Conservation (phyloP, 768 basidiomycete species). For the Suillus americanus region DNA sequence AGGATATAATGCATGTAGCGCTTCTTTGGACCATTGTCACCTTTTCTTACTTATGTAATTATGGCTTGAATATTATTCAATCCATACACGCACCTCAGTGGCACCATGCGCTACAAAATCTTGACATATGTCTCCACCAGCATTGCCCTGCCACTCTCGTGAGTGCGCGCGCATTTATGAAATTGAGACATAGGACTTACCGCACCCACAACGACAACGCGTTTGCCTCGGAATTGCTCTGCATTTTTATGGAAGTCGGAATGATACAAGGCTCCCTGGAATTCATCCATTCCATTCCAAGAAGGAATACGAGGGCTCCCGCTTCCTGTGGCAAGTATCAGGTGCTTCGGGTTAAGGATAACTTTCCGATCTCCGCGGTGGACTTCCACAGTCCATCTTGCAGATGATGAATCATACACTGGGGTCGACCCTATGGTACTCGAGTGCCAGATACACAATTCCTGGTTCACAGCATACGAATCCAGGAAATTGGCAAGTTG, state of each 20-base stretch:
- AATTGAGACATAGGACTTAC: background rate
- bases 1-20: background rate
- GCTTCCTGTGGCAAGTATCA: background rate
- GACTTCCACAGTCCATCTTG: background rate
- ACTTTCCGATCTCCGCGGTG: background rate
- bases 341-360: background rate
- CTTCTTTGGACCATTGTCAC: background rate
- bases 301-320: background rate
- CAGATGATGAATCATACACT: conserved; percentile 5
- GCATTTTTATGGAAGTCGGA: conserved; percentile 47
- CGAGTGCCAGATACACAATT: conserved; percentile 57
- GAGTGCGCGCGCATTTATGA: background rate
- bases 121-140: background rate
- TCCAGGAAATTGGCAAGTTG: conserved; percentile 61
- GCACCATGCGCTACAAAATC: background rate
- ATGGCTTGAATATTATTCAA: background rate
- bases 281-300: conserved; percentile 38
- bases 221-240: conserved; percentile 50
- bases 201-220: conserved; percentile 54
- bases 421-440: conserved; percentile 32
- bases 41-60: background rate
- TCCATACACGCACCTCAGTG: background rate
- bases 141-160: background rate
- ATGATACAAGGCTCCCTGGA: conserved; percentile 51
- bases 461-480: conserved; percentile 50